These are phyloP conservation scores for Guadua angustifolia DNA, from an alignment of 176 grass and related monocot genomes.

Conservation along the genomic window DNA sequence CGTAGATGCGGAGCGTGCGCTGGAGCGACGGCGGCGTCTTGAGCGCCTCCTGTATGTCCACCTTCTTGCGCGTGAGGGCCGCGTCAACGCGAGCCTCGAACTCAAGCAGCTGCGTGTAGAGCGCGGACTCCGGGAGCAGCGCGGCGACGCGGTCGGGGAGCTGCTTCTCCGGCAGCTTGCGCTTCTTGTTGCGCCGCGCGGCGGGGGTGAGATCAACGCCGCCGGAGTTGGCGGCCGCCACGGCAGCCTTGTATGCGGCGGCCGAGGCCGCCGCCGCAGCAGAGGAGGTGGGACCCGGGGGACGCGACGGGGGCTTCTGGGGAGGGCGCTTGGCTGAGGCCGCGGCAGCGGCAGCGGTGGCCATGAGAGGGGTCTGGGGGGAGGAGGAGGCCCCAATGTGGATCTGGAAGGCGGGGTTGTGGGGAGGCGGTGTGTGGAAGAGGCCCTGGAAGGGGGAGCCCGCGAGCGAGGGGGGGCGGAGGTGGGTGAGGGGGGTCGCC, in stretches of 20 bases:
- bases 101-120: constrained; percentile 96
- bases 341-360: constrained; percentile 32
- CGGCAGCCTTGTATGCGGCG: constrained; percentile 45
- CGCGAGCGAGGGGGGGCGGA: constrained; percentile 62
- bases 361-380: constrained; percentile 49
- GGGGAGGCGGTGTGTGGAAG: constrained; percentile 65
- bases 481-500: constrained; percentile 59
- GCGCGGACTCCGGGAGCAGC: constrained; percentile 81
- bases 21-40: constrained; percentile 84
- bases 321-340: constrained; percentile 69
- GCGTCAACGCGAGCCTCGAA: constrained; percentile 90
- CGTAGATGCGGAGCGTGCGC: constrained; percentile 89
- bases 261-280: constrained; percentile 40
- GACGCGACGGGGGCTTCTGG: constrained; percentile 65
- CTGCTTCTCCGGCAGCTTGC: constrained; percentile 90
- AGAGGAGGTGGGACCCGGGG: constrained; percentile 41
- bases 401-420: constrained; percentile 86
- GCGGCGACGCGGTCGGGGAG: constrained; percentile 87
- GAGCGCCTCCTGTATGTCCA: constrained; percentile 89
- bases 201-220: constrained; percentile 74
- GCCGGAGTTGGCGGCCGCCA: constrained; percentile 38
- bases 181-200: constrained; percentile 83
- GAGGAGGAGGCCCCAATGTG: constrained; percentile 57
- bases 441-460: constrained; percentile 65
- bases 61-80: constrained; percentile 79